Percentiles rank a stretch among this genome's conserved stretches.
Evolutionary conservation across 352 stramenopile genomes (phyloP).

Genomic region (Pythium rishiriense): DNA sequence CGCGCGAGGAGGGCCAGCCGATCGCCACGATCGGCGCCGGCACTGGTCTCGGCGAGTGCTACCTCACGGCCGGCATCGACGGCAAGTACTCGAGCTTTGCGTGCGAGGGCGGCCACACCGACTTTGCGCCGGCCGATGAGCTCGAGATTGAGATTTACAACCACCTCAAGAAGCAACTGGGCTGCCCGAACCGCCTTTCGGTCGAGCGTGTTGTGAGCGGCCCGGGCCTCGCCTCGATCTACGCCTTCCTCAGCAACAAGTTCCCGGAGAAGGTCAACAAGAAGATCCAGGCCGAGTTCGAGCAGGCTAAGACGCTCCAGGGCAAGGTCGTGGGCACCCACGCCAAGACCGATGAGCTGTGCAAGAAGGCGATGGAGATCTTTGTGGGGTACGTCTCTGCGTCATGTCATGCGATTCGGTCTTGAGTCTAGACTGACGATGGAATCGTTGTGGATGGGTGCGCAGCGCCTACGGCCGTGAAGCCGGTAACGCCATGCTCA

Average conservation of each 20-base stretch:
- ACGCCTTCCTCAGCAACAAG: constrained; percentile 94
- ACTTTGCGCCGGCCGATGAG: constrained; percentile 91
- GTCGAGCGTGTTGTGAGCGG: constrained; percentile 96
- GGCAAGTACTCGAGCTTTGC: constrained; percentile 92
- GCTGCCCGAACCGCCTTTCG: constrained; percentile 87
- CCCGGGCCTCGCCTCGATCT: constrained; percentile 94
- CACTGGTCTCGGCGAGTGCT: constrained; percentile 96
- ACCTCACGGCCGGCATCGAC: constrained; percentile 87
- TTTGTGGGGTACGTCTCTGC: constrained; percentile 83
- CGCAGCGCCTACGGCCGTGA: constrained; percentile 92
- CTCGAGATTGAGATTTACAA: constrained; percentile 90
- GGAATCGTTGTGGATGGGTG: background rate
- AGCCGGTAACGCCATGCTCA: constrained; percentile 92
- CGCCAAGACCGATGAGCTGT: constrained; percentile 80
- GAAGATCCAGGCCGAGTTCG: constrained; percentile 72
- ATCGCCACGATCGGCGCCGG: constrained; percentile 96
- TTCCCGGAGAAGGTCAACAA: constrained; percentile 86
- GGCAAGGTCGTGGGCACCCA: constrained; percentile 88
- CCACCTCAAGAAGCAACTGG: constrained; percentile 84
- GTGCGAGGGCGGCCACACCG: constrained; percentile 94
- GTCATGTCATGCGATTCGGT: background rate
- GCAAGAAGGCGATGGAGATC: constrained; percentile 92
- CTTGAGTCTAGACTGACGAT: too few relatives aligned
- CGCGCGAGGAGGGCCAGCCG: constrained; percentile 69
- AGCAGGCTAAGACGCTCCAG: constrained; percentile 60